Evolutionary conservation across 2,329 filamentous ascomycete genomes (phyloP), one percentile per base, ranked within the genome.

Genomic region (Clarireedia monteithiana): DNA sequence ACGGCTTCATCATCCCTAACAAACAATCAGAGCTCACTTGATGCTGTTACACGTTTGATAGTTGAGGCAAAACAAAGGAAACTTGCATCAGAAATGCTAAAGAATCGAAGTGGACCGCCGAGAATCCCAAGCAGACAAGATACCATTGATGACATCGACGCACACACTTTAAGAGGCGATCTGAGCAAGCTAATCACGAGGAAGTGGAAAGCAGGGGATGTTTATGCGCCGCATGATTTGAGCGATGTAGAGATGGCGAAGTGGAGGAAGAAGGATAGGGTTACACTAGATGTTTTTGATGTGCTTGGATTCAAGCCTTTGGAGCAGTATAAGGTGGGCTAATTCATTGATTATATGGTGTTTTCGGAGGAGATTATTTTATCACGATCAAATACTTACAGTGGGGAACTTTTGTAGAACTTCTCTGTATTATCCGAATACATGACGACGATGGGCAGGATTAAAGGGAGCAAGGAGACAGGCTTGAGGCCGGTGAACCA

Each of bases 161-260:
- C 52, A 24, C 47, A n/a, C 24, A 10, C 12, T 7, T 15, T 10
- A 17, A 50, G 15, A 45, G n/a, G 27, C 46, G 81, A 83, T 60
- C 82, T 83, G 69, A 72, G 83, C 64, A 75, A 73, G 60, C 84
- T 89, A 71, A 79, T 85, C 71, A 78, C 81, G 38, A 84, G 91
- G 48, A 77, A 79, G 42, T 97, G 88, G 86, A 77, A 78, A 65
- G 66, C 75, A 0, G 94, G 94, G 64, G 91, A 97, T 69, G 79
- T 96, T 52, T 97, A 97, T 73, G 81, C 91, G 58, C 94, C 94
- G 36, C 88, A 91, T 69, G 94, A 99, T 72, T 72, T 99, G 68
- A 86, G 83, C 55, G 78, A 84, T 24, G 74, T 76, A 38, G 91
- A 96, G 79, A 86, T 88, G 83, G 74, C 74, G 68, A 95, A 95